Evolutionary conservation across 352 stramenopile species (phyloP).

Genomic region (Phytophthora chlamydospora): DNA sequence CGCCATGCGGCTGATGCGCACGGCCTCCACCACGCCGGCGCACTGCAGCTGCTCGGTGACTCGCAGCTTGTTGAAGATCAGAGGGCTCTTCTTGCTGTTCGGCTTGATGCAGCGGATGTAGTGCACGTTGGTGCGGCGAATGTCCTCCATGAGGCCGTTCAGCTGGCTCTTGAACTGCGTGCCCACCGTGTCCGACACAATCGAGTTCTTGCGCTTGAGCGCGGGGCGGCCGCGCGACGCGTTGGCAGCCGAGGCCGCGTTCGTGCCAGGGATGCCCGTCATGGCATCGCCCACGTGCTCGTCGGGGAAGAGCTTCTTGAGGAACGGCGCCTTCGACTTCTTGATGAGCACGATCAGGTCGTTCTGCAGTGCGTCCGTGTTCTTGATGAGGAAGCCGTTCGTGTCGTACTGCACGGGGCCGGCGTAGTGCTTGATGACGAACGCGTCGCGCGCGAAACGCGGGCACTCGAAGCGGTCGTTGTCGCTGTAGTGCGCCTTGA

Average conservation of each 20-base stretch:
- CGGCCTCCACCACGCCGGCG: constrained; percentile 98
- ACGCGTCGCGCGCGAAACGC: constrained; percentile 85
- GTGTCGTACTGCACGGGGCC: constrained; percentile 96
- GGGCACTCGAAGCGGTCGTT: constrained; percentile 89
- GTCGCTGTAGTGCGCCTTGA: constrained; percentile 89
- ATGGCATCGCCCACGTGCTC: constrained; percentile 63
- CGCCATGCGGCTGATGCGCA: constrained; percentile 97
- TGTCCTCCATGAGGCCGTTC: constrained; percentile 93
- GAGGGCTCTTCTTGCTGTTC: constrained; percentile 94
- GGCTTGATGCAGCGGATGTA: constrained; percentile 99
- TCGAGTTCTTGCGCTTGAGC: constrained; percentile 83
- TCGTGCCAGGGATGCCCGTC: constrained; percentile 42
- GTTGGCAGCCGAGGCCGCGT: constrained; percentile 20
- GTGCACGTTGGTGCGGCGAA: constrained; percentile 96
- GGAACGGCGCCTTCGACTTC: constrained; percentile 70
- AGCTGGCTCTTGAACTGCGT: constrained; percentile 96
- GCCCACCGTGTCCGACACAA: constrained; percentile 81
- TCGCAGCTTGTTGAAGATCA: constrained; percentile 89
- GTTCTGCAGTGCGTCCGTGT: constrained; percentile 95
- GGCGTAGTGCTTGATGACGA: constrained; percentile 97
- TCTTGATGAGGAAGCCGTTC: constrained; percentile 96
- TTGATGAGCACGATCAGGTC: constrained; percentile 88
- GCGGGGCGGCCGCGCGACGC: constrained; percentile 32
- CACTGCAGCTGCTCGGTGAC: constrained; percentile 97
- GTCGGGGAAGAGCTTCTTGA: constrained; percentile 82